Percentiles rank a stretch among this genome's conserved stretches.
Conservation (phyloP, 177 flowering plant species). For the Vitis hybrid region DNA sequence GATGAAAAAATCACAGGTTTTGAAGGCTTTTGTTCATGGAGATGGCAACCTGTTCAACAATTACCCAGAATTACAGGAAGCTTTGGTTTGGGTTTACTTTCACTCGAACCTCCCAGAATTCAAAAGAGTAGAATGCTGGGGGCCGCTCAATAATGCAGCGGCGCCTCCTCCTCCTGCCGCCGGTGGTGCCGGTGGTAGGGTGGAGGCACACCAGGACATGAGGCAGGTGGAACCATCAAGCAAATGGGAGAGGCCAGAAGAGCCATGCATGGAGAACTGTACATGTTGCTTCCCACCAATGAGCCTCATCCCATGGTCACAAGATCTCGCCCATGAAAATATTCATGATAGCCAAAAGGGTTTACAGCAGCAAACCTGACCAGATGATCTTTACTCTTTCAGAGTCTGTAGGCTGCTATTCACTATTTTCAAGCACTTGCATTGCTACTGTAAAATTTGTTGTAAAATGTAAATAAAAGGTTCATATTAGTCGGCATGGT, state of each 20-base stretch:
- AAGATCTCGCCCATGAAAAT: constrained; percentile 12
- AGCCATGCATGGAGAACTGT: constrained; percentile 37
- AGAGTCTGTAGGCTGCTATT: no score
- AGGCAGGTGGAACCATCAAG: background rate
- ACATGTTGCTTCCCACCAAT: constrained; percentile 48
- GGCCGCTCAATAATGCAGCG: constrained; percentile 67
- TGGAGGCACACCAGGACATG: background rate
- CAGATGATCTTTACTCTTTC: no score
- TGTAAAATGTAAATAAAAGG: no score
- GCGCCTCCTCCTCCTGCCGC: constrained; percentile 18
- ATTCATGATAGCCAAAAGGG: constrained; percentile 8
- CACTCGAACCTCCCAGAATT: constrained; percentile 84
- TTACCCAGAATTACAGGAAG: constrained; percentile 79
- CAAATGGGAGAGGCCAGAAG: background rate
- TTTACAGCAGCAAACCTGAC: background rate
- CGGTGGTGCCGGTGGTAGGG: constrained; percentile 5
- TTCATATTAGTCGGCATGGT: no score
- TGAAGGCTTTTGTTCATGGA: constrained; percentile 93
- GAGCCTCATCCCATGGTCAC: constrained; percentile 41
- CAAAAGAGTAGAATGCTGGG: constrained; percentile 90
- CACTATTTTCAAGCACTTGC: no score
- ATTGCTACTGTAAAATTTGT: no score
- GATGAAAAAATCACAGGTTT: constrained; percentile 39
- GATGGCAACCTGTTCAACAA: constrained; percentile 69
- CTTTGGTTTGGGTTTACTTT: constrained; percentile 92